Conservation (phyloP, 352 stramenopile genomes). For the Globisporangium spiculum region DNA sequence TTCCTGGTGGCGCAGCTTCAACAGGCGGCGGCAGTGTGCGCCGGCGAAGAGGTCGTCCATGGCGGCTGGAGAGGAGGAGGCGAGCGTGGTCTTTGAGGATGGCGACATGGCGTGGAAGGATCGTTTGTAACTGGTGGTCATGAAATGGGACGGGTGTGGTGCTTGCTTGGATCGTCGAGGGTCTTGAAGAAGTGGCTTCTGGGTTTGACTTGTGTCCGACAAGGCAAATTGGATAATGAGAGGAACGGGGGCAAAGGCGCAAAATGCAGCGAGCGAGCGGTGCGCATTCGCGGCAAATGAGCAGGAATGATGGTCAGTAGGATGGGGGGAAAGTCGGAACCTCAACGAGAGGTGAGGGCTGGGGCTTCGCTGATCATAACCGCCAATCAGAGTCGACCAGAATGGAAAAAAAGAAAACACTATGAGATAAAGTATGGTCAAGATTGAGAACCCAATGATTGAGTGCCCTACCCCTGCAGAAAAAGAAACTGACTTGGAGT, state of each 20-base stretch:
- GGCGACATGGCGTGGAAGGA: constrained; percentile 10
- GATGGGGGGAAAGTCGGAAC: not conserved
- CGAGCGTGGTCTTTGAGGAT: not conserved
- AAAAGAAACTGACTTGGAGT: constrained; percentile 11
- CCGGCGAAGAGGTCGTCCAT: constrained; percentile 30
- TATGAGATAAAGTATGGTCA: constrained; percentile 7
- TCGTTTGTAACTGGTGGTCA: constrained; percentile 7
- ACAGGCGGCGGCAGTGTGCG: constrained; percentile 44
- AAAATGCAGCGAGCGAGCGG: too few species aligned
- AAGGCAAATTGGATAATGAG: constrained; percentile 18
- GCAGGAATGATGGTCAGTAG: not conserved
- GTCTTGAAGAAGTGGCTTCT: not conserved
- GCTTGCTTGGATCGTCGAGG: not conserved
- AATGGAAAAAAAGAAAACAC: constrained; percentile 16
- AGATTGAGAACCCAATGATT: not conserved
- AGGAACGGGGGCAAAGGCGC: not conserved
- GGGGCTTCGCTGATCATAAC: not conserved
- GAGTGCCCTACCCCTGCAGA: not conserved
- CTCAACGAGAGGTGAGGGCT: not conserved
- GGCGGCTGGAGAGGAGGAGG: constrained; percentile 15
- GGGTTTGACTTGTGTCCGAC: constrained; percentile 12
- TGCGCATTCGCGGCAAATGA: not conserved
- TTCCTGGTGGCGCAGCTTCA: constrained; percentile 55
- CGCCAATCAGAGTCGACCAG: not conserved
- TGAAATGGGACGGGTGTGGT: not conserved